These are phyloP conservation scores for Saussurea involucrata DNA, from an alignment of 129 eudicot genomes.

Conservation along the genomic window DNA sequence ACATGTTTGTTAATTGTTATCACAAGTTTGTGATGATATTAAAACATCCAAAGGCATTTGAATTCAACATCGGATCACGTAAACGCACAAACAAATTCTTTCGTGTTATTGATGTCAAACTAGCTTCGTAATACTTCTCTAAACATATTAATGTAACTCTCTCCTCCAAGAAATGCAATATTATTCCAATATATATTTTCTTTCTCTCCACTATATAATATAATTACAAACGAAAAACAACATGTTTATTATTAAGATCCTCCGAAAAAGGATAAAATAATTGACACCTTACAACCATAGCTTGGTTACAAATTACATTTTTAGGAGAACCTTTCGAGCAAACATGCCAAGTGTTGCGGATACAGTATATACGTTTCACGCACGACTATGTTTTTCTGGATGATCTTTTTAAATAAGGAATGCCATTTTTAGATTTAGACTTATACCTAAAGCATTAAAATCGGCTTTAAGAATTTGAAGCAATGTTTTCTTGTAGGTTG, in stretches of 20 bases:
- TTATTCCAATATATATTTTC: background rate
- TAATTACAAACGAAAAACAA: background rate
- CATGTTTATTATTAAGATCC: background rate
- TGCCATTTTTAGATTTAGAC: background rate
- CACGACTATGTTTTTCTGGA: background rate
- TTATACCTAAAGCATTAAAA: background rate
- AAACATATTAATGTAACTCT: background rate
- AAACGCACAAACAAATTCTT: background rate
- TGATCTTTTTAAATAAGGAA: background rate
- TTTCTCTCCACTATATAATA: background rate
- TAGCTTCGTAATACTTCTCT: background rate
- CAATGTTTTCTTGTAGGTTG: background rate
- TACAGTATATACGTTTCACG: background rate
- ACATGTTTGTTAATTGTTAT: background rate
- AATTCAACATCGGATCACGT: background rate
- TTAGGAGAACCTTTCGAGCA: background rate
- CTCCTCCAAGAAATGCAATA: background rate
- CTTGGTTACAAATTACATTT: background rate
- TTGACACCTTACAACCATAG: background rate
- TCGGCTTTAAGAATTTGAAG: background rate
- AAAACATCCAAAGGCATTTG: background rate
- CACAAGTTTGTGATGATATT: conserved; percentile 9
- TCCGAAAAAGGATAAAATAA: background rate
- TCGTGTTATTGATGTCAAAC: background rate
- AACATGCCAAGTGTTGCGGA: background rate